Evolutionary conservation across 2,329 filamentous ascomycete genomes (phyloP), one percentile per base, ranked within the genome.

Genomic region (Aspergillus phoenicis): DNA sequence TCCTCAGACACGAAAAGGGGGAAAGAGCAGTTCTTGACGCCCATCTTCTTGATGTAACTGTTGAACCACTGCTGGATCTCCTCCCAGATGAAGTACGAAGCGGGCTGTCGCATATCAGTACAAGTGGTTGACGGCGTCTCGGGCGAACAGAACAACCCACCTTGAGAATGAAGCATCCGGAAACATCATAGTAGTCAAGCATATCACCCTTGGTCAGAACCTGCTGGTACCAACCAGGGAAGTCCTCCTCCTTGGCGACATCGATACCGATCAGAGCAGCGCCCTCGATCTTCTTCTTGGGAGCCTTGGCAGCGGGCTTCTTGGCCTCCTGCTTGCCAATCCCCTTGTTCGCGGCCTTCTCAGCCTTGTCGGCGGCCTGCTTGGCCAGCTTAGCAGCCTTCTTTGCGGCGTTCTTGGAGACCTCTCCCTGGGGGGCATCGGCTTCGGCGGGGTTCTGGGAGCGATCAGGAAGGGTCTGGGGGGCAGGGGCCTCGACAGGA

Each of bases 111-210:
- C 57, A 69, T 57, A 57, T 66, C 52, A 67, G 59, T 57, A 61
- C 17, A 51, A 20, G 47, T 36, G 36, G 10, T 30, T n/a, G n/a
- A 47, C 15, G 33, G 5, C 0, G 5, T 6, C 33, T 39, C 11
- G 30, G 53, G 22, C 15, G 47, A 3, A 10, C 22, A 36, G 24
- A 22, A 20, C 26, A 17, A 59, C 62, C 65, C 68, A 82, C 82
- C 88, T 91, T 93, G 77, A 96, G 85, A 76, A 98, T 95, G 79
- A 97, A 98, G 82, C 96, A 97, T 52, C 93, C 91, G n/a, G 93
- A 91, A 64, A 98, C 94, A 80, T 97, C 91, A 73, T 97, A 98
- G 85, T 97, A 99, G 73, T 97, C 93, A 71, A 98, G 89, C 90
- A 99, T 91, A 76, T 97, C 92, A 70, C 92, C 91, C 85, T 99